Percentiles rank a stretch among this genome's conserved stretches.
Evolutionary conservation across 345 rosid species (phyloP).

Genomic region (Rubroshorea leprosula): DNA sequence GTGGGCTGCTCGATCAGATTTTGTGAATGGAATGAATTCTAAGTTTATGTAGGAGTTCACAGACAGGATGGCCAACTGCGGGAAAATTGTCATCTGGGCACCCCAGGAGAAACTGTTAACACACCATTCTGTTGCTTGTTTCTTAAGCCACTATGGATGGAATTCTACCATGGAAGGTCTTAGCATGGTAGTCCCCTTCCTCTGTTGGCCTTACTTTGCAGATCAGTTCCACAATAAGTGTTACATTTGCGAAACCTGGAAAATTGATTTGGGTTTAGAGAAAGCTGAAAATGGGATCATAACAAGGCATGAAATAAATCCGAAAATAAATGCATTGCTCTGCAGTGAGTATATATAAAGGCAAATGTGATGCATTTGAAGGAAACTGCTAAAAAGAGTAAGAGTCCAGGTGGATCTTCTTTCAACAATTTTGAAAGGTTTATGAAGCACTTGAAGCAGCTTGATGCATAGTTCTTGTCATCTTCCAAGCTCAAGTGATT

Average conservation of each 20-base stretch:
- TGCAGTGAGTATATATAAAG: conserved; percentile 14
- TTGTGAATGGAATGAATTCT: conserved; percentile 2
- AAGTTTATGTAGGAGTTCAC: conserved; percentile 19
- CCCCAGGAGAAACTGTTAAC: conserved; percentile 29
- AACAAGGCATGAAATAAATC: conserved; percentile 21
- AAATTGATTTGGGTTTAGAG: conserved; percentile 12
- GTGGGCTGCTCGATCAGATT: conserved; percentile 27
- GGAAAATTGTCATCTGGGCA: conserved; percentile 24
- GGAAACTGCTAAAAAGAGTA: conserved; percentile 22
- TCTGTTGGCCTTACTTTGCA: conserved; percentile 31
- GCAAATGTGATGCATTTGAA: conserved; percentile 20
- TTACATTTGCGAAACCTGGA: conserved; percentile 28
- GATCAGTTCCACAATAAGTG: conserved; percentile 32
- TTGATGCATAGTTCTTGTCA: too few species aligned
- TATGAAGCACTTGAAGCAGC: conserved; percentile 7
- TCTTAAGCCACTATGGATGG: conserved; percentile 44
- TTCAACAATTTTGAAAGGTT: conserved; percentile 22
- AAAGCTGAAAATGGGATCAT: conserved; percentile 24
- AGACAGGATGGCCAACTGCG: conserved; percentile 8
- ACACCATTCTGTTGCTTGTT: conserved; percentile 30
- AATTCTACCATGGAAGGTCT: conserved; percentile 42
- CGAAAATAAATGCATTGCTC: conserved; percentile 13
- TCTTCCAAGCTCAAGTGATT: too few species aligned
- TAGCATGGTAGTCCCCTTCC: conserved; percentile 27
- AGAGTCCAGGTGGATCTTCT: conserved; percentile 28